Evolutionary conservation across 73 alveolate species (phyloP).

Genomic region (Paramecium pentaurelia): DNA sequence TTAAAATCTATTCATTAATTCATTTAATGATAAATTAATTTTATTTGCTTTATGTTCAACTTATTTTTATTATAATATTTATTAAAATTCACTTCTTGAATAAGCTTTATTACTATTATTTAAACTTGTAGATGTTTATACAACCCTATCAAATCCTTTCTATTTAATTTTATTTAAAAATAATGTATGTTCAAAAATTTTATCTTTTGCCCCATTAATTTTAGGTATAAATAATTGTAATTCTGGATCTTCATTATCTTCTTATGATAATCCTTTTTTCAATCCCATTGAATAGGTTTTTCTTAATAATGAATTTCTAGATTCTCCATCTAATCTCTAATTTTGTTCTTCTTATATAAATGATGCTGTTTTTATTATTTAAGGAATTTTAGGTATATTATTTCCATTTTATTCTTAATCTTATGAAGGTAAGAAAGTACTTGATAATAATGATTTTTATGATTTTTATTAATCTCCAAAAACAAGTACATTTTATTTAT

Average conservation of each 20-base stretch:
- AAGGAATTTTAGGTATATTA: not conserved
- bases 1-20: conserved; percentile 7
- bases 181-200: not conserved
- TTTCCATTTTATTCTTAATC: not conserved
- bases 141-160: conserved; percentile 16
- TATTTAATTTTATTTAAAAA: not conserved
- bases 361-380: not conserved
- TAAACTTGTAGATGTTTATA: not conserved
- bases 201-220: not conserved
- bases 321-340: not conserved
- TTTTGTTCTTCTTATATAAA: not conserved
- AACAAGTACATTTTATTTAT: not conserved
- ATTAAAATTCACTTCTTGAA: conserved; percentile 5
- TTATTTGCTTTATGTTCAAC: not conserved
- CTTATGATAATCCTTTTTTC: not conserved
- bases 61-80: not conserved
- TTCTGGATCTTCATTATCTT: not conserved
- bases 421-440: not conserved
- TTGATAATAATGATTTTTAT: not conserved
- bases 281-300: not conserved
- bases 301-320: not conserved
- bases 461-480: not conserved
- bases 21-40: not conserved
- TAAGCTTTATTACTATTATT: not conserved
- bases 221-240: not conserved